phyloP scores from a whole-genome alignment of 345 rosid genomes.

The Boechera stricta region DNA sequence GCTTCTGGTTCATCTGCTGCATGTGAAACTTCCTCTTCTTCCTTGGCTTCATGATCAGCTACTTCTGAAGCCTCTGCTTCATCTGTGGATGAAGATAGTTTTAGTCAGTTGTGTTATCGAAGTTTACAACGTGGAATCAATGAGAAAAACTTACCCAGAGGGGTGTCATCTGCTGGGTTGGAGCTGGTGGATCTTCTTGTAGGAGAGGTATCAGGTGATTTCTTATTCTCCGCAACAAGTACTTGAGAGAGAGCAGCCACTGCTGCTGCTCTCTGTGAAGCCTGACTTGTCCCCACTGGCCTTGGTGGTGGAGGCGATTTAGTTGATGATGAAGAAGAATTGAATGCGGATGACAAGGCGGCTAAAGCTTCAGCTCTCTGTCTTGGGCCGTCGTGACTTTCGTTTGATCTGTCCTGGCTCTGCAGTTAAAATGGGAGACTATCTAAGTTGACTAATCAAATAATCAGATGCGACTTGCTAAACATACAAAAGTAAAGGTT shows the following conservation, averaged over 20 bases:
- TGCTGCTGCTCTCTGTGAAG: slow-evolving; percentile 96
- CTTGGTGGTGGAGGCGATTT: slow-evolving; percentile 56
- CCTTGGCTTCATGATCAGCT: slow-evolving; percentile 53
- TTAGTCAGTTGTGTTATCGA: not conserved
- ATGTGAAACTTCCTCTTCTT: slow-evolving; percentile 52
- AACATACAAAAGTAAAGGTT: not conserved
- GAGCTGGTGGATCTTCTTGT: slow-evolving; percentile 49
- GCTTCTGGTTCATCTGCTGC: slow-evolving; percentile 45
- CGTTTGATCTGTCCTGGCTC: slow-evolving; percentile 61
- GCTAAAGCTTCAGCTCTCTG: slow-evolving; percentile 92
- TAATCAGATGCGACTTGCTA: not conserved
- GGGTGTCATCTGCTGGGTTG: slow-evolving; percentile 56
- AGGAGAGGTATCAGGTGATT: slow-evolving; percentile 73
- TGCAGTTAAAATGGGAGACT: slow-evolving; percentile 36
- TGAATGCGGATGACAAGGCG: slow-evolving; percentile 77
- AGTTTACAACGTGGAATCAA: slow-evolving; percentile 2
- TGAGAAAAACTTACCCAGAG: slow-evolving; percentile 48
- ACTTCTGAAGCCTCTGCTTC: slow-evolving; percentile 60
- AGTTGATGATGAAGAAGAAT: slow-evolving; percentile 54
- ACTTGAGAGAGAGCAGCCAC: slow-evolving; percentile 95
- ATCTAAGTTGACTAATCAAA: slow-evolving; percentile 19
- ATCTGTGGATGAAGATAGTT: slow-evolving; percentile 43
- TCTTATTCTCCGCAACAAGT: slow-evolving; percentile 84
- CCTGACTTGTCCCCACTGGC: slow-evolving; percentile 55
- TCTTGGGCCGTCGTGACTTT: slow-evolving; percentile 61